A percentile compares a stretch with the other conserved stretches of the same genome.
phyloP scores from a whole-genome alignment of 768 basidiomycete species.

The Royoungia palumana region DNA sequence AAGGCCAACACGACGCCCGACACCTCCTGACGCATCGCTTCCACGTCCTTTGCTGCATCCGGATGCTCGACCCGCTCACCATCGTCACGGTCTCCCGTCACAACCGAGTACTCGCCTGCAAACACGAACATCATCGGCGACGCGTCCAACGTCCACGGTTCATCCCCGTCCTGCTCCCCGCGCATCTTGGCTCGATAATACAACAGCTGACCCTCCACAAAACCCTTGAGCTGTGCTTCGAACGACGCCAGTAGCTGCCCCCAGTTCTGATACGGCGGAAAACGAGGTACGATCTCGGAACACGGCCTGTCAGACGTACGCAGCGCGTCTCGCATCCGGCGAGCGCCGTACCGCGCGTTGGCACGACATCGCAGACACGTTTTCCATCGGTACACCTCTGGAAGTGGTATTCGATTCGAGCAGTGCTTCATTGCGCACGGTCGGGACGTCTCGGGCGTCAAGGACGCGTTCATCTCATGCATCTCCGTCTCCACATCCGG shows the following conservation, averaged over 20 bases:
- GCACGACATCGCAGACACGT: slow-evolving; percentile 39
- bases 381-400: slow-evolving; percentile 38
- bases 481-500: neutral
- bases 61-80: neutral
- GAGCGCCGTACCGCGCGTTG: slow-evolving; percentile 10
- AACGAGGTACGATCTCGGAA: slow-evolving; percentile 9
- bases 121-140: slow-evolving; percentile 19
- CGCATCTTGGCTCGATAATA: slow-evolving; percentile 20
- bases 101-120: slow-evolving; percentile 25
- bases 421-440: slow-evolving; percentile 37
- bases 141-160: neutral
- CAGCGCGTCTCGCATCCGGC: neutral
- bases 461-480: neutral
- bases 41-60: neutral
- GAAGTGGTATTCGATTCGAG: slow-evolving; percentile 34
- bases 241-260: slow-evolving; percentile 14
- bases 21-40: slow-evolving; percentile 21
- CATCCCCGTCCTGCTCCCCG: neutral
- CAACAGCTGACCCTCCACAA: slow-evolving; percentile 24
- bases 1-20: slow-evolving; percentile 14
- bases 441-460: slow-evolving; percentile 30
- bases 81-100: neutral
- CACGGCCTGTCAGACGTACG: neutral
- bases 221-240: slow-evolving; percentile 13
- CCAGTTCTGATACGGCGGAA: slow-evolving; percentile 21